Evolutionary conservation across 192 early-diverging fungal species (phyloP).

Genomic region (Bifiguratus adelaidae): DNA sequence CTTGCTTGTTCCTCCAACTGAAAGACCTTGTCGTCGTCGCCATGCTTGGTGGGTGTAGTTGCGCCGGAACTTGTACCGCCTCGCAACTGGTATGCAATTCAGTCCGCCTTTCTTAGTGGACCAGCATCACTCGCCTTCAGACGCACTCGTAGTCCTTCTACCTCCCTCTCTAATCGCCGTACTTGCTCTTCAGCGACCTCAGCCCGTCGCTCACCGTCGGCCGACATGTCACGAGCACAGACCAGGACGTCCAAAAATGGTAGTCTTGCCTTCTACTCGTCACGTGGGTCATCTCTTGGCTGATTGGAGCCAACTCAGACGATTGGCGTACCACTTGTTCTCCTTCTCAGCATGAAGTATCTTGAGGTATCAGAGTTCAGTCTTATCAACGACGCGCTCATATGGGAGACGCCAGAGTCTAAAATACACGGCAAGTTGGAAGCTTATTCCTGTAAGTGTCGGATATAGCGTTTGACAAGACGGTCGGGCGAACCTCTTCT

Average conservation of each 20-base stretch:
- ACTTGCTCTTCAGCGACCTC: conserved; percentile 7
- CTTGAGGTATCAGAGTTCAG: conserved; percentile 75
- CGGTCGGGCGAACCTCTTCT: neutral
- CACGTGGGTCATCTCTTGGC: too few relatives aligned
- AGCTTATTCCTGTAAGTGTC: conserved; percentile 84
- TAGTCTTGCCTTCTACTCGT: too few relatives aligned
- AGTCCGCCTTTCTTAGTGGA: neutral
- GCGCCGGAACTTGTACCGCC: neutral
- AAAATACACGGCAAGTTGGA: conserved; percentile 77
- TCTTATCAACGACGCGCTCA: conserved; percentile 73
- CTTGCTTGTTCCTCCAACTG: conserved; percentile 14
- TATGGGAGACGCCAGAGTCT: conserved; percentile 79
- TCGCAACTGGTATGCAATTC: neutral
- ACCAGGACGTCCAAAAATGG: too few relatives aligned
- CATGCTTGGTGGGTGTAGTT: neutral
- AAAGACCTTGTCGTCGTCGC: conserved; percentile 3
- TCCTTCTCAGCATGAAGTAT: conserved; percentile 75
- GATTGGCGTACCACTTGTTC: too few relatives aligned
- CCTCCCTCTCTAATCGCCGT: conserved; percentile 11
- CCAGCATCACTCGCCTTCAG: conserved; percentile 4
- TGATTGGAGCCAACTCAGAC: too few relatives aligned
- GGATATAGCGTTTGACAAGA: neutral
- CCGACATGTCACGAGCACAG: too few relatives aligned
- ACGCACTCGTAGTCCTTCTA: conserved; percentile 6
- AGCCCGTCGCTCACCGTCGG: conserved; percentile 5